phyloP scores from a whole-genome alignment of 2,329 filamentous ascomycete genomes.

The Diaporthe vaccinii region DNA sequence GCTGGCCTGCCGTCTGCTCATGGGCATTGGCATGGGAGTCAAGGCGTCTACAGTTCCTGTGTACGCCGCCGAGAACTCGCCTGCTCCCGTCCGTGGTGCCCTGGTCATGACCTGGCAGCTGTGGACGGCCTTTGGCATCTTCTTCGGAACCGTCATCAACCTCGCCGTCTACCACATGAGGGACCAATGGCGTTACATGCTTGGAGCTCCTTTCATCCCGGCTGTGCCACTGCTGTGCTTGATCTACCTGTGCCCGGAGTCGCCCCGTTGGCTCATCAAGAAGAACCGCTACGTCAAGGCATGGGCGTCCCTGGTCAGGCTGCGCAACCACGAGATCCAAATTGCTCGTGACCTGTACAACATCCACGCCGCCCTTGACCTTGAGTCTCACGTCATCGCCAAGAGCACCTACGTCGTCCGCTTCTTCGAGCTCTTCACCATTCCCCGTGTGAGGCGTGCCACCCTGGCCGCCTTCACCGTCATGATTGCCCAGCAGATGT shows the following conservation, averaged over 20 bases:
- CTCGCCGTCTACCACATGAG: constrained; percentile 72
- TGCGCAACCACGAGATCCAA: constrained; percentile 71
- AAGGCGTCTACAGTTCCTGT: constrained; percentile 73
- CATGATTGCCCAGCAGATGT: constrained; percentile 77
- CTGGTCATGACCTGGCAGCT: constrained; percentile 70
- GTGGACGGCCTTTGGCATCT: constrained; percentile 66
- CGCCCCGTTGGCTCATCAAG: constrained; percentile 76
- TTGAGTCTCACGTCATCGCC: constrained; percentile 52
- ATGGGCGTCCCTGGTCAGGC: constrained; percentile 66
- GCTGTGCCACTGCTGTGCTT: constrained; percentile 71
- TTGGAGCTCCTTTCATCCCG: constrained; percentile 75
- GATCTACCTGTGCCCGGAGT: constrained; percentile 74
- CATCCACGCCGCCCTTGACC: constrained; percentile 60
- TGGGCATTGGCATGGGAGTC: constrained; percentile 78
- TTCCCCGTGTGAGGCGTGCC: constrained; percentile 70
- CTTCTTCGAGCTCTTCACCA: constrained; percentile 70
- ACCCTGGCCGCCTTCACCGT: constrained; percentile 76
- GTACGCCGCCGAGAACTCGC: constrained; percentile 66
- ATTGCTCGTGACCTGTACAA: constrained; percentile 75
- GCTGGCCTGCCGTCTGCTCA: constrained; percentile 74
- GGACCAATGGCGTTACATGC: constrained; percentile 74
- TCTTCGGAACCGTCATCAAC: constrained; percentile 72
- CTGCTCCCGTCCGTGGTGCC: constrained; percentile 65
- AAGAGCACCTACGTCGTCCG: constrained; percentile 62
- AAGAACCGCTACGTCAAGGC: constrained; percentile 68